Base-by-base conservation (phyloP, 768 basidiomycete species). In the Termitomyces titanicus region DNA sequence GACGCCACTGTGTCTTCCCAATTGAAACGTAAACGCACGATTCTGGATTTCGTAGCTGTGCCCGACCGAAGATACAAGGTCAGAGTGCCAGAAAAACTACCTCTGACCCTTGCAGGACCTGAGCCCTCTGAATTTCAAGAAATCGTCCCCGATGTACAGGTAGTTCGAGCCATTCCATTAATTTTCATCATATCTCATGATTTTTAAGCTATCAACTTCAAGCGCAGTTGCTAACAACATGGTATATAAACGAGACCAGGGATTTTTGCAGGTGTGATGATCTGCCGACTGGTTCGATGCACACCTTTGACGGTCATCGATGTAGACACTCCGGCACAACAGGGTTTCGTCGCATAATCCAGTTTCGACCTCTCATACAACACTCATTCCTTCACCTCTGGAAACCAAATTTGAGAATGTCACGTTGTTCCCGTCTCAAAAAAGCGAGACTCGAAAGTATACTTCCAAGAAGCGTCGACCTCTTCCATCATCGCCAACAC, bases 41-140 rank as follows among this genome's bases (percentile, higher is more conserved):
- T 61, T 11, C 7, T 63, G 12, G 58, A 63, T 29, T 59, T 22
- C 13, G 51, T 63, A 34, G 58, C 52, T 22, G 44, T 63, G 18
- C 60, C 58, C 20, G 17, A 17, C 17, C 17, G 35, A 37, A 48
- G 5, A 1, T 13, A 49, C 35, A 37, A 49, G 13, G 48, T 27
- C 48, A 27, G 35, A 49, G 24, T 27, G n/a, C 18, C 35, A 25
- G n/a, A 27, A 22, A 49, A 17, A 13, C 10, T 13, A 15, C 10
- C 15, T 25, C n/a, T n/a, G 15, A 33, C 18, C 31, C 20, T 18
- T 33, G 3, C 18, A 47, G 18, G 6, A 20, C 29, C 18, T 13
- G 45, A 47, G 18, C 18, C 18, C 31, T 33, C 18, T 13, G 11
- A 22, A 34, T 47, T 8, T 22, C 45, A 31, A 12, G 29, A 31